Conservation (phyloP, 2,329 filamentous ascomycete genomes). For the Podosphaera xanthii region DNA sequence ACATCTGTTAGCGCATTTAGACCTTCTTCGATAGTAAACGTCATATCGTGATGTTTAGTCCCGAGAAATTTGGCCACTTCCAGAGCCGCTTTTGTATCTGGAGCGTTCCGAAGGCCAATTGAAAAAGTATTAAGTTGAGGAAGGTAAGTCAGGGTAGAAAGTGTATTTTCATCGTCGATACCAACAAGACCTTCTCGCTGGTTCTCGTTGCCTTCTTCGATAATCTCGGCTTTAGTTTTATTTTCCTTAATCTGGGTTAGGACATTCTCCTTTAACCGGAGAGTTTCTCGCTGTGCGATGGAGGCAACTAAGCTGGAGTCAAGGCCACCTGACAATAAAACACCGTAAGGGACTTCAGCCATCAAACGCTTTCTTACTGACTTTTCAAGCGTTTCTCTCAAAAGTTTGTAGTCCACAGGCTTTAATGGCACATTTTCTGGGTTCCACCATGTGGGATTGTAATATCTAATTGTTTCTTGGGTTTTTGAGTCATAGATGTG, state of each 20-base stretch:
- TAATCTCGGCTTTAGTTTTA: constrained; percentile 20
- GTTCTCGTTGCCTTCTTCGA: constrained; percentile 25
- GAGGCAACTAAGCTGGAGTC: constrained; percentile 90
- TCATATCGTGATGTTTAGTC: constrained; percentile 95
- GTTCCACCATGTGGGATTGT: constrained; percentile 82
- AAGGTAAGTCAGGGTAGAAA: constrained; percentile 75
- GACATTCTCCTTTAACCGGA: constrained; percentile 47
- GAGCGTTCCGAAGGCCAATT: constrained; percentile 79
- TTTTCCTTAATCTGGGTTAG: constrained; percentile 19
- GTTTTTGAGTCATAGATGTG: constrained; percentile 93
- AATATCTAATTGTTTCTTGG: constrained; percentile 66
- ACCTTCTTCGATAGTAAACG: constrained; percentile 92
- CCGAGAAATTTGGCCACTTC: constrained; percentile 93
- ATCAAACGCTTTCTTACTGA: constrained; percentile 91
- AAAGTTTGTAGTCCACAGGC: constrained; percentile 60
- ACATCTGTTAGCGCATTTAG: constrained; percentile 93
- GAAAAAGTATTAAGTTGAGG: constrained; percentile 97
- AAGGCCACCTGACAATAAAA: constrained; percentile 79
- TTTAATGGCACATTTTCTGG: constrained; percentile 51
- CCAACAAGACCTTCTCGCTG: constrained; percentile 59
- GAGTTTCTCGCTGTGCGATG: constrained; percentile 82
- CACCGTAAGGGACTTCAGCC: constrained; percentile 96
- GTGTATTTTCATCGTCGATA: constrained; percentile 76
- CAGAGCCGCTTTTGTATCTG: constrained; percentile 74
- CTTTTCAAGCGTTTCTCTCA: constrained; percentile 67